Evolutionary conservation across 129 eudicot genomes (phyloP).

Genomic region (Chrysanthemum makinoi): DNA sequence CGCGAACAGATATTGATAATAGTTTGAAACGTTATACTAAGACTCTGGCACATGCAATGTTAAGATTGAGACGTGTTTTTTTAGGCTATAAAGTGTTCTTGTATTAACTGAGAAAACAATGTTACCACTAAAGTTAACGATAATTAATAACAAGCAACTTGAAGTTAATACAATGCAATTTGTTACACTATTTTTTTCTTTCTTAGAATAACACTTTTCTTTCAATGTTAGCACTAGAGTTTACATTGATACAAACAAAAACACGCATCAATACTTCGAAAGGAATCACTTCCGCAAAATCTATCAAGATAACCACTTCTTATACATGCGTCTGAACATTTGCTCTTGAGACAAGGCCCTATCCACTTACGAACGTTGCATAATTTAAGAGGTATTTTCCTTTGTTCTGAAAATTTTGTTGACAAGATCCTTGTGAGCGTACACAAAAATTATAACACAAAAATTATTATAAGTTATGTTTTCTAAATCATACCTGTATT

Average conservation of each 20-base stretch:
- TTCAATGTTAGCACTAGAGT: not conserved
- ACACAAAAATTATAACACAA: not conserved
- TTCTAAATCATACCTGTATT: not conserved
- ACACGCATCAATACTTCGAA: not conserved
- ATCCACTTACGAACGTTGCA: conserved; percentile 1
- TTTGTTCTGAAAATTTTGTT: not conserved
- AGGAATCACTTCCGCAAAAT: not conserved
- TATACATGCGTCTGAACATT: conserved; percentile 25
- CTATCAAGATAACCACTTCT: conserved; percentile 20
- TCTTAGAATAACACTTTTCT: too few relatives aligned
- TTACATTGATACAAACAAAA: conserved; percentile 9
- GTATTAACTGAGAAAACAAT: not conserved
- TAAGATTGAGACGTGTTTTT: too few relatives aligned
- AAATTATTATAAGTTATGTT: not conserved
- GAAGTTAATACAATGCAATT: too few relatives aligned
- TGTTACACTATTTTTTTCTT: too few relatives aligned
- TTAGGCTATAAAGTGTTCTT: too few relatives aligned
- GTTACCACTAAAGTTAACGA: too few relatives aligned
- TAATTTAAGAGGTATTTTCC: not conserved
- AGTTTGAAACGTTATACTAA: too few relatives aligned
- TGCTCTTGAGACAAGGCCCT: conserved; percentile 19
- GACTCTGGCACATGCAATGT: too few relatives aligned
- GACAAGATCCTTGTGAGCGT: not conserved
- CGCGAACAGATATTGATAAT: too few relatives aligned
- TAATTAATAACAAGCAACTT: too few relatives aligned